phyloP scores from a whole-genome alignment of 495 filamentous ascomycete species.

The Podospora australis region DNA sequence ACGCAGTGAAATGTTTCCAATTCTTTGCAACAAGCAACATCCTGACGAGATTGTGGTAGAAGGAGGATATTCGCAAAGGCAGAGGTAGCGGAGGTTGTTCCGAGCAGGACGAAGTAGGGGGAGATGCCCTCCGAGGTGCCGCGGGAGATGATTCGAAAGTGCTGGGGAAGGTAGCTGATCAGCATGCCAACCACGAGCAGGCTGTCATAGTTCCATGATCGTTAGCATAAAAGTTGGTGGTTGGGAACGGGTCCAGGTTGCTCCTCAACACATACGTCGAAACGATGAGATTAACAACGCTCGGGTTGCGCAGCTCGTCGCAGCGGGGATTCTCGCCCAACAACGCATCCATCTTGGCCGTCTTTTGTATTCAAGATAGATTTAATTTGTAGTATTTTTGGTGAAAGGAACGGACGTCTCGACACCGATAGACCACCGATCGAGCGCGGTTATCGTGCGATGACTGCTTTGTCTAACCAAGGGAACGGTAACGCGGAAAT shows the following conservation, averaged over 20 bases:
- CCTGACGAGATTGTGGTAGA: constrained; percentile 66
- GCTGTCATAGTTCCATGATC: constrained; percentile 47
- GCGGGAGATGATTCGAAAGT: constrained; percentile 78
- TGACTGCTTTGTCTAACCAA: too few relatives aligned
- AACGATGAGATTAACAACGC: constrained; percentile 54
- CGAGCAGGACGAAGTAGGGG: constrained; percentile 87
- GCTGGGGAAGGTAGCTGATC: constrained; percentile 90
- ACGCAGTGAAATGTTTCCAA: constrained; percentile 77
- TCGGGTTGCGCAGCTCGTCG: constrained; percentile 46
- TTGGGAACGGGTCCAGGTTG: neutral
- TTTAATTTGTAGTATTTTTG: too few relatives aligned
- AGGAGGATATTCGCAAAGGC: constrained; percentile 87
- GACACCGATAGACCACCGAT: too few relatives aligned
- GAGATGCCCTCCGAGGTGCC: constrained; percentile 93
- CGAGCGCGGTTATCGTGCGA: too few relatives aligned
- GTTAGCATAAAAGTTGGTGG: constrained; percentile 13
- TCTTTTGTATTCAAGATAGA: too few relatives aligned
- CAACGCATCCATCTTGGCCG: constrained; percentile 28
- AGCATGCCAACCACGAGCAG: constrained; percentile 86
- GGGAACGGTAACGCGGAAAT: too few relatives aligned
- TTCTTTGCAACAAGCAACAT: constrained; percentile 76
- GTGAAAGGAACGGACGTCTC: too few relatives aligned
- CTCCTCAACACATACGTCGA: constrained; percentile 45
- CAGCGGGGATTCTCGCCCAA: constrained; percentile 37
- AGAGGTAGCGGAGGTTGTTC: constrained; percentile 78